phyloP scores from a whole-genome alignment of 371 early-diverging fungal species.

The Apophysomyces trapeziformis region DNA sequence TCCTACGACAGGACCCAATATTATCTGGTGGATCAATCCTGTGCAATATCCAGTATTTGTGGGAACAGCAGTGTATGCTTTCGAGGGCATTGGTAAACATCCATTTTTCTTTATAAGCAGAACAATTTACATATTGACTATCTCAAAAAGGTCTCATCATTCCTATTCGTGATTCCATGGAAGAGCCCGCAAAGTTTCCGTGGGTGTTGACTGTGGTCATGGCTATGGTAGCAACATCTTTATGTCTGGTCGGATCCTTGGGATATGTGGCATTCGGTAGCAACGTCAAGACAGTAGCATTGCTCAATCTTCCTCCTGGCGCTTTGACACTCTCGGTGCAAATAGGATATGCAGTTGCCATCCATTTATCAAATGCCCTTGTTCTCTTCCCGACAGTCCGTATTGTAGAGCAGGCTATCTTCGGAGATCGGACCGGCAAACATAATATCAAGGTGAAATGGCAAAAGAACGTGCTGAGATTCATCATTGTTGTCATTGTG shows the following conservation, averaged over 20 bases:
- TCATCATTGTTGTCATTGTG: constrained; percentile 64
- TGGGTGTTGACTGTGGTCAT: constrained; percentile 75
- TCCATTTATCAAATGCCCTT: constrained; percentile 85
- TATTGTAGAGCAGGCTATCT: constrained; percentile 79
- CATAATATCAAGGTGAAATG: constrained; percentile 66
- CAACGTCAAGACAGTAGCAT: constrained; percentile 80
- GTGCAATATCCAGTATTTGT: constrained; percentile 80
- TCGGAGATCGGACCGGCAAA: constrained; percentile 52
- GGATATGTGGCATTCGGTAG: constrained; percentile 88
- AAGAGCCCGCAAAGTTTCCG: constrained; percentile 79
- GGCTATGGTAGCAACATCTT: constrained; percentile 66
- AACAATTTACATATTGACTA: constrained; percentile 4
- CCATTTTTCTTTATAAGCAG: not conserved
- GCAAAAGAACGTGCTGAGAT: constrained; percentile 88
- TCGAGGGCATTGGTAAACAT: constrained; percentile 76
- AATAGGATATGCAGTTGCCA: constrained; percentile 85
- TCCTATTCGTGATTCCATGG: constrained; percentile 89
- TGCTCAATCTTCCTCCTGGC: constrained; percentile 80
- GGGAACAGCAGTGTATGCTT: constrained; percentile 93
- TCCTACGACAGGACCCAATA: constrained; percentile 39
- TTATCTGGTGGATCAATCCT: constrained; percentile 48
- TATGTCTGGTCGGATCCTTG: constrained; percentile 77
- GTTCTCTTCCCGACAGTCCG: constrained; percentile 88
- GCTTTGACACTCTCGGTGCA: constrained; percentile 65
- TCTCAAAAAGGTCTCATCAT: constrained; percentile 72